These are phyloP conservation scores for Cutaneotrichosporon daszewskae DNA, from an alignment of 1,284 basidiomycete genomes.

Conservation along the genomic window DNA sequence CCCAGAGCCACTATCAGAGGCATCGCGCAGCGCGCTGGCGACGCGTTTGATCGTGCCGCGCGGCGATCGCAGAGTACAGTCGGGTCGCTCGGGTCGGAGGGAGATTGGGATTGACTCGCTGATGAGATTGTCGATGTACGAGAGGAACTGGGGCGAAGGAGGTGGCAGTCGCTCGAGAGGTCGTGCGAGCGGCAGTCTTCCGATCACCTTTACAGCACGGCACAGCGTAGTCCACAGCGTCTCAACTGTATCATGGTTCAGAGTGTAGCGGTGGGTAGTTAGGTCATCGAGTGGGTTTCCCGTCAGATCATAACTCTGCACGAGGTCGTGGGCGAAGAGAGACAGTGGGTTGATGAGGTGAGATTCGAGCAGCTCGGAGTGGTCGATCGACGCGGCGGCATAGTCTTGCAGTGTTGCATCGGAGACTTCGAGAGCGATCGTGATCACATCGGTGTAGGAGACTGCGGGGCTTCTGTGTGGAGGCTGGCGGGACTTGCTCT, in stretches of 20 bases:
- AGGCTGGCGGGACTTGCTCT: no score
- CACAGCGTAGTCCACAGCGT: not conserved
- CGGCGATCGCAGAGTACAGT: no score
- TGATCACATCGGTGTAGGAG: no score
- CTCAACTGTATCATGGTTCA: not conserved
- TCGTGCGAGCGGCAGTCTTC: not conserved
- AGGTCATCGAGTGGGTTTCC: not conserved
- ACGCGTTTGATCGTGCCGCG: no score
- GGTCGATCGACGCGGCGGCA: not conserved
- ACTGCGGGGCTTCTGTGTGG: no score
- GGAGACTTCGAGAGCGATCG: not conserved
- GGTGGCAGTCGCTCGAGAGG: not conserved
- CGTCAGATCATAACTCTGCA: not conserved
- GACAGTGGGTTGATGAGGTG: not conserved
- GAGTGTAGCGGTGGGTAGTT: not conserved
- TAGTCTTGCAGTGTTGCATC: not conserved
- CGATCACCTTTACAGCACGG: not conserved
- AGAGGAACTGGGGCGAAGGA: not conserved
- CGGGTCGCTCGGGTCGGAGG: no score
- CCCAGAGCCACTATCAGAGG: no score
- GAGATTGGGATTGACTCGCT: no score
- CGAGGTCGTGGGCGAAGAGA: constrained; percentile 1
- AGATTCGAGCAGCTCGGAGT: not conserved
- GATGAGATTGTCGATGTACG: not conserved
- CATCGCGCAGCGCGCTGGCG: no score